Conservation (phyloP, 371 early-diverging fungal genomes). For the Rhizopus microsporus region DNA sequence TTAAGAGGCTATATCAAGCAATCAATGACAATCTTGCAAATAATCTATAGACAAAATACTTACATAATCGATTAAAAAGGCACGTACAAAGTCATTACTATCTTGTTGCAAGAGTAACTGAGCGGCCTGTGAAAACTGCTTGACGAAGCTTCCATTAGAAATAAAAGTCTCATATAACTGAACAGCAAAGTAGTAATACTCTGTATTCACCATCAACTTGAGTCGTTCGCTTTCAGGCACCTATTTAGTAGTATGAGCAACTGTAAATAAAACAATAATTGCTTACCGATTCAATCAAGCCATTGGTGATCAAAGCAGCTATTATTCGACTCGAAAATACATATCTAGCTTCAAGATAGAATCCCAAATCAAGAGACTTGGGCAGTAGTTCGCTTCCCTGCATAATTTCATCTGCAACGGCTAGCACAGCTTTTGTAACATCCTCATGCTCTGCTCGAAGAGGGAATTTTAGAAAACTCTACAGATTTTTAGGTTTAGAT, state of each 20-base stretch:
- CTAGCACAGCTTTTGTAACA: not conserved
- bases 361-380: not conserved
- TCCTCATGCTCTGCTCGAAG: slow-evolving; percentile 13
- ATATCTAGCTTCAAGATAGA: slow-evolving; percentile 11
- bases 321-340: slow-evolving; percentile 17
- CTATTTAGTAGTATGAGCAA: not conserved
- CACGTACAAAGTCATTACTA: not conserved
- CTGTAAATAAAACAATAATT: not conserved
- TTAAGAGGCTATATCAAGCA: not conserved
- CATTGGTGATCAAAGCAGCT: slow-evolving; percentile 10
- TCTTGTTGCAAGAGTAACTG: not conserved
- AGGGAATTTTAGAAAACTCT: slow-evolving; percentile 13
- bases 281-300: slow-evolving; percentile 1
- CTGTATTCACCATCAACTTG: slow-evolving; percentile 1
- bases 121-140: not conserved
- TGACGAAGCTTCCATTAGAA: not conserved
- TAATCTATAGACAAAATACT: not conserved
- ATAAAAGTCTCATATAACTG: not conserved
- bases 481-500: not conserved
- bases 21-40: not conserved
- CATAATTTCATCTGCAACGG: not conserved
- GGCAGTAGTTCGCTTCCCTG: slow-evolving; percentile 9
- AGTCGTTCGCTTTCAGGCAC: slow-evolving; percentile 3
- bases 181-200: not conserved
- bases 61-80: slow-evolving; percentile 5